Conservation (phyloP, 108 stramenopile species). For the Fragilaria radians region DNA sequence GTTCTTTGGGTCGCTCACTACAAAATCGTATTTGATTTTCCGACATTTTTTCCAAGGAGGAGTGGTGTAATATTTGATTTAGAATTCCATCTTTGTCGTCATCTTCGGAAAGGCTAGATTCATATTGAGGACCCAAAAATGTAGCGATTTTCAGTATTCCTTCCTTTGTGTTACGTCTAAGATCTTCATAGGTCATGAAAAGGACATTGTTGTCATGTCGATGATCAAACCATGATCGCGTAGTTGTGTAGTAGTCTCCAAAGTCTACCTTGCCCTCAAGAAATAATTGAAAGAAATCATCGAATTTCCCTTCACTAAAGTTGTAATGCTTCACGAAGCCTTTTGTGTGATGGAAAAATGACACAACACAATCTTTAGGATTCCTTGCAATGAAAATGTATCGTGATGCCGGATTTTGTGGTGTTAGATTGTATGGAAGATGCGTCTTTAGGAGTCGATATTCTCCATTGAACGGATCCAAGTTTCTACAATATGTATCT, state of each 20-base stretch:
- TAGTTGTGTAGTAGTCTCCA: slow-evolving; percentile 33
- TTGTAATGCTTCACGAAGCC: slow-evolving; percentile 42
- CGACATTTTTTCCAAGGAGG: slow-evolving; percentile 40
- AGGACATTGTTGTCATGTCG: slow-evolving; percentile 43
- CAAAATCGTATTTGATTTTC: slow-evolving; percentile 37
- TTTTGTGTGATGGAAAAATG: slow-evolving; percentile 45
- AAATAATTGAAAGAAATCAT: slow-evolving; percentile 42
- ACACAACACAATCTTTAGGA: slow-evolving; percentile 47
- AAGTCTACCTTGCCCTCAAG: slow-evolving; percentile 37
- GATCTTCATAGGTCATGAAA: slow-evolving; percentile 32
- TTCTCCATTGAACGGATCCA: slow-evolving; percentile 2
- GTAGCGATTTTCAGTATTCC: slow-evolving; percentile 31
- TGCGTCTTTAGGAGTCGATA: slow-evolving; percentile 50
- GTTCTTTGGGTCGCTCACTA: slow-evolving; percentile 33
- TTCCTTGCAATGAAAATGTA: slow-evolving; percentile 44
- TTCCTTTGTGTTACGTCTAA: slow-evolving; percentile 20
- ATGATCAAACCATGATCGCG: slow-evolving; percentile 28
- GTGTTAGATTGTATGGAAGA: slow-evolving; percentile 29
- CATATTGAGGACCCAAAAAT: slow-evolving; percentile 27
- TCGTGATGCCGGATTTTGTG: slow-evolving; percentile 30
- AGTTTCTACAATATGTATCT: slow-evolving; percentile 14
- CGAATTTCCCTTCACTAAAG: slow-evolving; percentile 39
- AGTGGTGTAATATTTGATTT: slow-evolving; percentile 35
- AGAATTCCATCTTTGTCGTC: slow-evolving; percentile 29
- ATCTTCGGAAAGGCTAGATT: slow-evolving; percentile 16